Percentiles rank a stretch among this genome's conserved stretches.
Conservation (phyloP, 2,329 filamentous ascomycete genomes). For the Fusarium robinianum region DNA sequence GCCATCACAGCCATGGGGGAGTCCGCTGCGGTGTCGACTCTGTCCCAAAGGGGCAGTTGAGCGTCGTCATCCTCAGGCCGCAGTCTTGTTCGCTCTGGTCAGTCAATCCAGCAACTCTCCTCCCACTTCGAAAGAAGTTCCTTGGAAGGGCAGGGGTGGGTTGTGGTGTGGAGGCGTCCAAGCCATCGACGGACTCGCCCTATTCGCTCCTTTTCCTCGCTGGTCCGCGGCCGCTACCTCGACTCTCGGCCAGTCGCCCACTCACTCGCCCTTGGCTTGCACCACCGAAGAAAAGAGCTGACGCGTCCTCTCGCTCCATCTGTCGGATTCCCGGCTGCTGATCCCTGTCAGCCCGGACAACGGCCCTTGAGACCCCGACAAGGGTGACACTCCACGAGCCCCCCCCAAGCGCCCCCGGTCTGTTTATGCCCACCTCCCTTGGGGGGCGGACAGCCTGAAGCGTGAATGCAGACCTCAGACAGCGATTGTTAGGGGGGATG, state of each 20-base stretch:
- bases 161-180: conserved; percentile 17
- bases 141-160: conserved; percentile 12
- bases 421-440: not conserved
- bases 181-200: conserved; percentile 8
- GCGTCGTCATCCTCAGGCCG: conserved; percentile 42
- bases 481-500: conserved; percentile 12
- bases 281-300: conserved; percentile 36
- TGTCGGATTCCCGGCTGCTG: conserved; percentile 29
- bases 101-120: conserved; percentile 8
- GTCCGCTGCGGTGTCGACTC: conserved; percentile 19
- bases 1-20: conserved; percentile 23
- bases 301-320: conserved; percentile 37
- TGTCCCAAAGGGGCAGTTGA: conserved; percentile 33
- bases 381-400: conserved; percentile 10
- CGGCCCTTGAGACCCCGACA: conserved; percentile 20
- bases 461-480: conserved; percentile 13
- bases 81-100: conserved; percentile 18
- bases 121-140: no score
- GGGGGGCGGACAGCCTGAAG: no score
- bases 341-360: conserved; percentile 35
- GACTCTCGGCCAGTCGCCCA: conserved; percentile 19
- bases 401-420: not conserved
- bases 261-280: conserved; percentile 30
- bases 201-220: conserved; percentile 15
- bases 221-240: conserved; percentile 26